These are phyloP conservation scores for Pseudocercospora fuligena DNA, from an alignment of 2,329 filamentous ascomycete species.

Conservation along the genomic window DNA sequence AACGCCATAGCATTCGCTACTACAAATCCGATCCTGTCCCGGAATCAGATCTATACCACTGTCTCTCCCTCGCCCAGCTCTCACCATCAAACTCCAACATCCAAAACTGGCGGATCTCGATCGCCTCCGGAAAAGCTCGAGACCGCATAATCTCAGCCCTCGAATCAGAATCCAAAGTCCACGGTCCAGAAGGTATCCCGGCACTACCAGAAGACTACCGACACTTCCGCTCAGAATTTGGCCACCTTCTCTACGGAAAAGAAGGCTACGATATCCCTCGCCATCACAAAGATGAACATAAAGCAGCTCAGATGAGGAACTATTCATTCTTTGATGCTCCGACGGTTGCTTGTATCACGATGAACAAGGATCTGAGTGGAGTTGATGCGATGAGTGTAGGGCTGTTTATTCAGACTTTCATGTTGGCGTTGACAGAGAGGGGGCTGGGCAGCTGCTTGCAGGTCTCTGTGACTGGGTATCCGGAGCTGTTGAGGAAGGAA, in stretches of 20 bases:
- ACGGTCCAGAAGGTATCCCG: constrained; percentile 22
- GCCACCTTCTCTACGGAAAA: constrained; percentile 31
- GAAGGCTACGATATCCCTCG: constrained; percentile 30
- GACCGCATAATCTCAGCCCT: constrained; percentile 26
- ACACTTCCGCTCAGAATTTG: constrained; percentile 33
- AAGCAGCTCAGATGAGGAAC: constrained; percentile 28
- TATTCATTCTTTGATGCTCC: constrained; percentile 35
- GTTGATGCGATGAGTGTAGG: constrained; percentile 34
- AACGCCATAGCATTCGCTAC: constrained; percentile 22
- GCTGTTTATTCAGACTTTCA: constrained; percentile 35
- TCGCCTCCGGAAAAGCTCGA: constrained; percentile 27
- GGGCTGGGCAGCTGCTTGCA: constrained; percentile 33
- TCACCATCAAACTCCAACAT: constrained; percentile 31
- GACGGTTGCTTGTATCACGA: constrained; percentile 26
- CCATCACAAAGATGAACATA: constrained; percentile 17
- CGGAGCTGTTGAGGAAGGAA: constrained; percentile 29
- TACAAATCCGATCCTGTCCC: constrained; percentile 23
- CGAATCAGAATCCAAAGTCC: constrained; percentile 12
- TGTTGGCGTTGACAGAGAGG: constrained; percentile 30
- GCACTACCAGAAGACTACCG: constrained; percentile 27
- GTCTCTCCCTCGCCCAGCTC: constrained; percentile 24
- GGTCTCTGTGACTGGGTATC: constrained; percentile 34
- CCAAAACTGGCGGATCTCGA: constrained; percentile 27
- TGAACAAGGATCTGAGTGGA: constrained; percentile 25
- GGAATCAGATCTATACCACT: constrained; percentile 15